phyloP scores from a whole-genome alignment of 192 early-diverging fungal species.

The Backusella tuberculispora region DNA sequence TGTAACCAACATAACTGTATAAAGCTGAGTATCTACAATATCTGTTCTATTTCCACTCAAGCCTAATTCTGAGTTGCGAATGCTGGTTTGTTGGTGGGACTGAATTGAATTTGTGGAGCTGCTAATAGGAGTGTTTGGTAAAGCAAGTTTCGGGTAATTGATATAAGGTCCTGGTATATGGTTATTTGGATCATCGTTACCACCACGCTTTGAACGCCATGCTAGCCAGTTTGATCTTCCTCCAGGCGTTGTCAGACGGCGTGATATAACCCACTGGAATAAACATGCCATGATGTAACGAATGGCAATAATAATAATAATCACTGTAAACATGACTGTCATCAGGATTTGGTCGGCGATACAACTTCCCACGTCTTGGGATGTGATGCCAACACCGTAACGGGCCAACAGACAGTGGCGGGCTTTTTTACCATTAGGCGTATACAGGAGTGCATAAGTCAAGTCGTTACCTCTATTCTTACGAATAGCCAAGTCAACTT shows the following conservation, averaged over 20 bases:
- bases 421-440: slow-evolving; percentile 39
- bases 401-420: slow-evolving; percentile 48
- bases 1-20: slow-evolving; percentile 82
- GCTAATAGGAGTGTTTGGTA: not conserved
- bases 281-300: slow-evolving; percentile 67
- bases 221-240: slow-evolving; percentile 58
- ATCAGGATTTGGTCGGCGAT: slow-evolving; percentile 60
- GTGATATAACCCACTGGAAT: slow-evolving; percentile 62
- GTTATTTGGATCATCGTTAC: slow-evolving; percentile 38
- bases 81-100: not conserved
- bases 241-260: slow-evolving; percentile 50
- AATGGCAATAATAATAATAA: slow-evolving; percentile 57
- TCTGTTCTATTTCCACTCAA: not conserved
- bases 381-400: slow-evolving; percentile 53
- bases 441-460: slow-evolving; percentile 32
- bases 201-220: slow-evolving; percentile 43
- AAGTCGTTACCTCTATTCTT: slow-evolving; percentile 35
- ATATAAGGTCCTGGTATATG: slow-evolving; percentile 36
- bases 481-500: slow-evolving; percentile 25
- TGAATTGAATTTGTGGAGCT: slow-evolving; percentile 3
- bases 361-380: slow-evolving; percentile 60
- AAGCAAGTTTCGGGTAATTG: slow-evolving; percentile 19
- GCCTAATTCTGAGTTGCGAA: not conserved
- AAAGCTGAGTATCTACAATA: slow-evolving; percentile 50
- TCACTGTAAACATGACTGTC: slow-evolving; percentile 55